Evolutionary conservation across 805 yeast genomes (phyloP).

Genomic region (Wickerhamomyces xylosicus): DNA sequence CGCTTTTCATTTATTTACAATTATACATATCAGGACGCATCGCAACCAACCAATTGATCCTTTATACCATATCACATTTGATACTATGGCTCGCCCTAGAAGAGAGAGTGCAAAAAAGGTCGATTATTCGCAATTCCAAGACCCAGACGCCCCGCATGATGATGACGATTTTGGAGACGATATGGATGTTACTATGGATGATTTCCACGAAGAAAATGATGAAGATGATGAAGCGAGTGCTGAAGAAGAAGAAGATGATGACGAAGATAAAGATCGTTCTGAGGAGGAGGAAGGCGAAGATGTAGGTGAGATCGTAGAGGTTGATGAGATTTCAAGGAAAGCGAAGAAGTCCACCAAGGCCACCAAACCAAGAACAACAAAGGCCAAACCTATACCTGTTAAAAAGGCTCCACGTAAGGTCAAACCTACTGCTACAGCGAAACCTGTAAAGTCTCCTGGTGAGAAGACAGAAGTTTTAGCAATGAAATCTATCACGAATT

Average conservation of each 20-base stretch:
- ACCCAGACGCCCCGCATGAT: slow-evolving; percentile 2
- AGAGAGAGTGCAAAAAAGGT: slow-evolving; percentile 4
- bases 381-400: not conserved
- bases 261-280: slow-evolving; percentile 2
- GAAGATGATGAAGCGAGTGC: slow-evolving; percentile 3
- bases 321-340: not conserved
- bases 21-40: too few species aligned
- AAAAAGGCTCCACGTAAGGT: slow-evolving; percentile 1
- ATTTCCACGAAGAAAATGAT: not conserved
- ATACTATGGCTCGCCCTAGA: not conserved
- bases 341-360: slow-evolving; percentile 1
- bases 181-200: slow-evolving; percentile 3
- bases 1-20: too few species aligned
- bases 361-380: not conserved
- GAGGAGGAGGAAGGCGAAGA: slow-evolving; percentile 5
- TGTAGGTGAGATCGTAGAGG: too few species aligned
- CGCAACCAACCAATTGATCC: too few species aligned
- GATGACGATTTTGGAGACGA: slow-evolving; percentile 8
- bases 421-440: slow-evolving; percentile 5
- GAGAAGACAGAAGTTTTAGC: slow-evolving; percentile 13
- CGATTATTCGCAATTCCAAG: slow-evolving; percentile 6
- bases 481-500: slow-evolving; percentile 23
- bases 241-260: slow-evolving; percentile 4
- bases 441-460: too few species aligned
- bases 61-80: too few species aligned